A percentile compares a stretch with the other conserved stretches of the same genome.
Conservation (phyloP, 805 yeast species). For the Candida loeiensis region DNA sequence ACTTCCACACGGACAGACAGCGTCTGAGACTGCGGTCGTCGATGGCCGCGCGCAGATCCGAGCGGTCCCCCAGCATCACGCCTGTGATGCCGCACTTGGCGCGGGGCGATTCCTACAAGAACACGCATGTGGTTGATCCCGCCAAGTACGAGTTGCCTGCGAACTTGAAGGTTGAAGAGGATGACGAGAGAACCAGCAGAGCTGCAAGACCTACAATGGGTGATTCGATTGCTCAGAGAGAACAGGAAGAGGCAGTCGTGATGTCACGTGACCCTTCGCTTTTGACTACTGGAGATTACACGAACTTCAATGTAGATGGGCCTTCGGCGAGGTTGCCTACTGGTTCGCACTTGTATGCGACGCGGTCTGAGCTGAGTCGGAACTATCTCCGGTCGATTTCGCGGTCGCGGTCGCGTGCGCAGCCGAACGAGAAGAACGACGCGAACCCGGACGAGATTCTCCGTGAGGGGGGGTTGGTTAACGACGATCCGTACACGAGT, state of each 20-base stretch:
- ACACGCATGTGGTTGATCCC: conserved; percentile 47
- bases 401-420: conserved; percentile 56
- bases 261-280: conserved; percentile 34
- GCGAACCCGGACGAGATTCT: conserved; percentile 41
- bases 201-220: conserved; percentile 40
- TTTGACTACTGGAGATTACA: conserved; percentile 45
- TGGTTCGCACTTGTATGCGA: conserved; percentile 21
- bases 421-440: conserved; percentile 29
- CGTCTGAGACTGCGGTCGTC: conserved; percentile 31
- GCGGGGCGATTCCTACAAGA: conserved; percentile 72
- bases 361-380: conserved; percentile 42
- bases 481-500: conserved; percentile 48
- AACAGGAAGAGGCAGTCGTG: conserved; percentile 10
- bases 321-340: conserved; percentile 17
- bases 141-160: conserved; percentile 42
- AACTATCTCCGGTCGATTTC: conserved; percentile 64
- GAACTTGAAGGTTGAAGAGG: conserved; percentile 29
- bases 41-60: conserved; percentile 12
- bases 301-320: conserved; percentile 41
- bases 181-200: conserved; percentile 38
- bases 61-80: conserved; percentile 22
- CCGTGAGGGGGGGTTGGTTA: conserved; percentile 54
- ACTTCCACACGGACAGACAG: conserved; percentile 28
- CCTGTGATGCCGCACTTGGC: conserved; percentile 59
- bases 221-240: conserved; percentile 44